A percentile compares a stretch with the other conserved stretches of the same genome.
Conservation (phyloP, 805 yeast genomes). For the Spathaspora girioi region DNA sequence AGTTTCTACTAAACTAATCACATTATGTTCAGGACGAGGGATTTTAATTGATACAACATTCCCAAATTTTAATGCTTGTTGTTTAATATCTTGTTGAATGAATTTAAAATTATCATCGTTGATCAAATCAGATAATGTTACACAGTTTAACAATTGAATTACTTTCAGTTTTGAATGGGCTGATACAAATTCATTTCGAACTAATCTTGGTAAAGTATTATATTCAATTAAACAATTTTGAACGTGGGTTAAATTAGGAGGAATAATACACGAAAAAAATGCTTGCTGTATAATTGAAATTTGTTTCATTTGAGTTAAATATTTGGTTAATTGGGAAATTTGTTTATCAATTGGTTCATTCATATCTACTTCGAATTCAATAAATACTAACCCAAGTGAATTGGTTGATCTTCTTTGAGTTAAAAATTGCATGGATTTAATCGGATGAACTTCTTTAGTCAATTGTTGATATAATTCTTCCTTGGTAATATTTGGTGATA, state of each 20-base stretch:
- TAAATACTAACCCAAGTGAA: conserved; percentile 59
- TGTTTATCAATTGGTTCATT: background rate
- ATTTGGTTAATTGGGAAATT: background rate
- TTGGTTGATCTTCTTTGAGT: conserved; percentile 46
- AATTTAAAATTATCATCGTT: conserved; percentile 47
- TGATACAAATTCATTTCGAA: conserved; percentile 31
- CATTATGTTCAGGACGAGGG: conserved; percentile 40
- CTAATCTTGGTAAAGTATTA: conserved; percentile 34
- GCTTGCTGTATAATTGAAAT: conserved; percentile 18
- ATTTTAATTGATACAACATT: conserved; percentile 51
- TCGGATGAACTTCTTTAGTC: conserved; percentile 30
- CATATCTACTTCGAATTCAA: conserved; percentile 32
- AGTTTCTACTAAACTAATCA: conserved; percentile 30
- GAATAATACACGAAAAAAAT: conserved; percentile 29
- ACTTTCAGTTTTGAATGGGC: conserved; percentile 47
- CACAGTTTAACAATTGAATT: conserved; percentile 61
- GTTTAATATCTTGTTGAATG: conserved; percentile 48
- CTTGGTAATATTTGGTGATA: conserved; percentile 44
- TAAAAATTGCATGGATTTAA: conserved; percentile 41
- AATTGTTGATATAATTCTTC: conserved; percentile 42
- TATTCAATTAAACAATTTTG: conserved; percentile 36
- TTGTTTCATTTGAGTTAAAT: conserved; percentile 12
- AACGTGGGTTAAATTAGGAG: conserved; percentile 24
- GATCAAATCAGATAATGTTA: conserved; percentile 60
- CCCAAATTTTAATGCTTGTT: conserved; percentile 51